Base-by-base conservation (phyloP, 352 stramenopile genomes). In the Phytopythium vexans region DNA sequence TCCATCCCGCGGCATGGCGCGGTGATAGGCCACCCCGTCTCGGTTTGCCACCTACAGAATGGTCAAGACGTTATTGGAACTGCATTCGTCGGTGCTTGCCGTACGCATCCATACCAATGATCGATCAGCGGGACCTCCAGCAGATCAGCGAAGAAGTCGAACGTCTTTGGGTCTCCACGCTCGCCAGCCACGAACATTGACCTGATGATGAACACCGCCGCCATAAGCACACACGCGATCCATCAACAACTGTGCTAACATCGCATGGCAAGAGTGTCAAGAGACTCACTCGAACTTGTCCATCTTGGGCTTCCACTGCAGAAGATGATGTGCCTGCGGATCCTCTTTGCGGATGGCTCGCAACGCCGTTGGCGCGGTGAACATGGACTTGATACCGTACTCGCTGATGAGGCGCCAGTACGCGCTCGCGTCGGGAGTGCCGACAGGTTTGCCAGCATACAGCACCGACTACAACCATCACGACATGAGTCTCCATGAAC, bases 371-470 rank as follows among this genome's bases (percentile, higher is more conserved):
- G 90, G 90, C 8, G 90, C 89, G 14, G 82, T 96, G 74, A 96
- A 97, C 56, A 97, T 79, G 12, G 71, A 72, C 45, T 86, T 90
- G 16, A 96, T 88, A 9, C 81, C 72, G 58, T 96, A 90, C 47
- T 93, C 75, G 32, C 81, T 78, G 41, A 96, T 77, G 38, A 96
- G 60, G 12, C 87, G 70, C 90, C 90, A 97, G 56, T 93, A 97
- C 11, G 76, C 82, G 32, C 81, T 77, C 21, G 86, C 85, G 64
- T 97, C 81, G 3, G 88, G 87, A 27, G 87, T 96, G 41, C 82
- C 76, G 41, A 96, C 75, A n/a, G 90, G 90, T 39, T 96, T 97
- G 11, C 89, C 88, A 60, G 96, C 92, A 41, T 93, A 98, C 44
- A 97, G 52, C 54, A 97, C 62, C 6, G 84, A 92, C 73, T 81